Evolutionary conservation across 192 early-diverging fungal genomes (phyloP).

Genomic region (Gorgonomyces haynaldii): DNA sequence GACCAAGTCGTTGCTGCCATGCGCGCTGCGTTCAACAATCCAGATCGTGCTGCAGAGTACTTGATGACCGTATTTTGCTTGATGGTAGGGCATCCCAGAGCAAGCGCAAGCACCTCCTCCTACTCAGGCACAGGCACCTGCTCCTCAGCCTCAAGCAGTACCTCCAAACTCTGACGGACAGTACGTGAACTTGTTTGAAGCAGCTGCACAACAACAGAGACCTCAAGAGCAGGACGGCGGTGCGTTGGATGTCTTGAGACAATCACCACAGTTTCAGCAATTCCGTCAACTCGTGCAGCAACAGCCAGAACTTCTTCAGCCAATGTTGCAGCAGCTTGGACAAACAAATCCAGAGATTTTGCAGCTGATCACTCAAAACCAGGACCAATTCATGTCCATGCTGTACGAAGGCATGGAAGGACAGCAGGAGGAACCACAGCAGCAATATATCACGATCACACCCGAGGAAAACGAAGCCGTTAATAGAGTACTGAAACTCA

Average conservation of each 20-base stretch:
- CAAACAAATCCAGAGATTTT: constrained; percentile 75
- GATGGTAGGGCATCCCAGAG: constrained; percentile 68
- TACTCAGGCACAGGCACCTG: constrained; percentile 21
- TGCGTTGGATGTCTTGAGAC: constrained; percentile 48
- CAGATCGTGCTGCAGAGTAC: constrained; percentile 94
- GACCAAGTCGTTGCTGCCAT: constrained; percentile 79
- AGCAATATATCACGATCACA: constrained; percentile 69
- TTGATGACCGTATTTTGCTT: constrained; percentile 58
- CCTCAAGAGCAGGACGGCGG: constrained; percentile 6
- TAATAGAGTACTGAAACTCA: constrained; percentile 46
- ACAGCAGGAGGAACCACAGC: constrained; percentile 30
- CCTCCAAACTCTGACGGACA: constrained; percentile 8
- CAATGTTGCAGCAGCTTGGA: constrained; percentile 72
- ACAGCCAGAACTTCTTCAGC: constrained; percentile 78
- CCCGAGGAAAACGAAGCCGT: constrained; percentile 85
- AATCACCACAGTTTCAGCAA: constrained; percentile 82
- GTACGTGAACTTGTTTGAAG: constrained; percentile 37
- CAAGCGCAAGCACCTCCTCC: constrained; percentile 16
- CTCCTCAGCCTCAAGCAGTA: constrained; percentile 13
- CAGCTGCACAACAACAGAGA: constrained; percentile 16
- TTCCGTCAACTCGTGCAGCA: constrained; percentile 74
- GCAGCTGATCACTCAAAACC: constrained; percentile 63
- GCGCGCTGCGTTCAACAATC: constrained; percentile 95
- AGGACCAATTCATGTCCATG: constrained; percentile 66
- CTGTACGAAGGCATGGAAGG: constrained; percentile 32